Evolutionary conservation across 2,329 filamentous ascomycete species (phyloP), one percentile per base, ranked within the genome.

Genomic region (Fusarium sp.): DNA sequence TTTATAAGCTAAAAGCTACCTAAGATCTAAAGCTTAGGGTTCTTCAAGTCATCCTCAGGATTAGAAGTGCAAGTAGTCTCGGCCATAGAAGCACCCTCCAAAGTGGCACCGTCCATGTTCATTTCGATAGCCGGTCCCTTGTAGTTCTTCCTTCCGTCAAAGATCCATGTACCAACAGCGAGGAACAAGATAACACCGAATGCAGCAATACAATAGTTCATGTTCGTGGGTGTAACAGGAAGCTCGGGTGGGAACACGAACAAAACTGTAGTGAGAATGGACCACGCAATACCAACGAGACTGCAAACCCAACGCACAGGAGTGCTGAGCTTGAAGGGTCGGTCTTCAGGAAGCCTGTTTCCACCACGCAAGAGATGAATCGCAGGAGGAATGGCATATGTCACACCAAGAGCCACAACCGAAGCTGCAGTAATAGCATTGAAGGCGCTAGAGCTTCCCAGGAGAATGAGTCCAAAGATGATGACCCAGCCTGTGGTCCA

Each of bases 361-460:
- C 91, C 85, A 9, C 91, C 89, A 2, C 89, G 86, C 3, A 91
- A 76, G 58, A 88, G 85, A 71, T 93, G 92, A 73, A 94, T 89
- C 1, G 85, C 81, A 33, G 92, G 87, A 0, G 92, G 92, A 33
- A 94, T 92, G 11, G 87, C 92, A 73, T 94, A 94, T 2, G 90
- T 91, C 16, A 94, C 81, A 40, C 67, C 89, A 0, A 94, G 84
- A 3, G 91, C 87, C 36, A 94, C 91, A 1, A 94, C 92, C 0
- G 89, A 91, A 0, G 91, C 88, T 0, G 89, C 88, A 1, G 91
- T 86, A 66, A 93, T 91, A 16, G 91, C 91, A 50, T 91, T 92
- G 77, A 93, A 92, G 0, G 91, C 90, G 70, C 85, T 79, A 23
- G 78, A 82, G 3, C 88, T 91, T 15, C 90, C 91, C 8, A 93